Percentiles rank a stretch among this genome's conserved stretches.
These are phyloP conservation scores for Phaffia australis DNA, from an alignment of 768 basidiomycete species.

Conservation along the genomic window DNA sequence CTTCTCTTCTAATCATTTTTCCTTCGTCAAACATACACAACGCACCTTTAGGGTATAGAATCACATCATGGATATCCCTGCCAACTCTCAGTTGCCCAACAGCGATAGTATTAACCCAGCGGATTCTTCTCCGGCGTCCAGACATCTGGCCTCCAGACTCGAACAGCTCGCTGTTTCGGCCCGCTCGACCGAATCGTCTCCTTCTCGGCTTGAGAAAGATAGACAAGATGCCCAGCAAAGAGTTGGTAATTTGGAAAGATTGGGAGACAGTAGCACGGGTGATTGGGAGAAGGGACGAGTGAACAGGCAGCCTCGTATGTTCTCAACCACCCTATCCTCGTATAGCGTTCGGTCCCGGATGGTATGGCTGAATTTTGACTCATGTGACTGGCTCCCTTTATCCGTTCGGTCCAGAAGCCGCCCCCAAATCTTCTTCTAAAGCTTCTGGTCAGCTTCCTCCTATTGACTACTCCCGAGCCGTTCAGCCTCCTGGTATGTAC, in stretches of 20 bases:
- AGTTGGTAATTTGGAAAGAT: constrained; percentile 18
- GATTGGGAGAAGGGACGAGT: constrained; percentile 25
- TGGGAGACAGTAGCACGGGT: constrained; percentile 20
- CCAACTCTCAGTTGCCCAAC: too few species aligned
- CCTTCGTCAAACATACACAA: too few species aligned
- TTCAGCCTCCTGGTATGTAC: constrained; percentile 9
- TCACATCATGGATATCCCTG: too few species aligned
- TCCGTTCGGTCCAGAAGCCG: neutral
- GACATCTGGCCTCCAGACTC: constrained; percentile 18
- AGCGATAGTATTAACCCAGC: too few species aligned
- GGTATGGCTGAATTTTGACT: neutral
- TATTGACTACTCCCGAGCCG: constrained; percentile 2
- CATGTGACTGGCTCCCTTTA: neutral
- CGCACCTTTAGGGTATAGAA: too few species aligned
- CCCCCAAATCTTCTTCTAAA: neutral
- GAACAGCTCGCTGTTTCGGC: constrained; percentile 19
- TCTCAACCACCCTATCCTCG: neutral
- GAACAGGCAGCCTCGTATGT: neutral
- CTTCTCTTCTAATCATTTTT: too few species aligned
- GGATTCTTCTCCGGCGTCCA: too few species aligned
- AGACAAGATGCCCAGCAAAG: constrained; percentile 23
- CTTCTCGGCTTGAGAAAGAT: constrained; percentile 11
- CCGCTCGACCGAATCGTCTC: constrained; percentile 11
- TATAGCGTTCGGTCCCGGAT: neutral
- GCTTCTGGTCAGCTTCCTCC: constrained; percentile 7